Conservation (phyloP, 345 rosid genomes). For the Heritiera fomes region DNA sequence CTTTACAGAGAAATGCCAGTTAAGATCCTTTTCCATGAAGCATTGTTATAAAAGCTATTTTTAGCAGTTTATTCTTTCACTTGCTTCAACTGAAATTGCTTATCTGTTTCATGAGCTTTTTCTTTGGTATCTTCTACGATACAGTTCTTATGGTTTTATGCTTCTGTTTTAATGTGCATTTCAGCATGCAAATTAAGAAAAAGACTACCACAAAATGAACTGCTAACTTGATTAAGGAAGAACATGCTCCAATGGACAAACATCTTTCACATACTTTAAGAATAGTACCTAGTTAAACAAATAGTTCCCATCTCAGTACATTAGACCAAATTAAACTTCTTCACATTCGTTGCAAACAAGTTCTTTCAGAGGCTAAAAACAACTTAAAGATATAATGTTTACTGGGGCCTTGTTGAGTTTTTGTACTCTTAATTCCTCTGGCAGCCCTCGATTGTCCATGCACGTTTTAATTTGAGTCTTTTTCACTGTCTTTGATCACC, state of each 20-base stretch:
- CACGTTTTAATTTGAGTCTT: neutral
- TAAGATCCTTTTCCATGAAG: no score
- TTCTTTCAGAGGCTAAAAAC: neutral
- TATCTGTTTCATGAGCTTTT: neutral
- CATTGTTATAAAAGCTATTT: no score
- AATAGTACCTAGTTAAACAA: neutral
- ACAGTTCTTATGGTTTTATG: neutral
- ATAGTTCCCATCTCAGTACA: neutral
- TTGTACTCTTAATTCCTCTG: neutral
- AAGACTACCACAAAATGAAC: no score
- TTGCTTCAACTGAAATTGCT: neutral
- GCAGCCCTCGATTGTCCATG: no score
- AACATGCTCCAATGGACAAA: no score
- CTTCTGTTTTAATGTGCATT: no score
- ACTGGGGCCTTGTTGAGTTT: no score
- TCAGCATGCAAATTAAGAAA: no score
- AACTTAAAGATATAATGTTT: neutral
- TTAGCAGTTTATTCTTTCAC: neutral
- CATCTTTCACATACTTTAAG: no score
- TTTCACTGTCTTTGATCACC: neutral
- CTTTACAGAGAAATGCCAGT: no score
- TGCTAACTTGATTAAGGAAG: no score
- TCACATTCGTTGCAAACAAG: neutral
- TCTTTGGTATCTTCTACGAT: no score
- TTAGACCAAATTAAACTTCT: neutral